Evolutionary conservation across 257 asterid genomes (phyloP), one percentile per base, ranked within the genome.

Genomic region (Eucommia ulmoides): DNA sequence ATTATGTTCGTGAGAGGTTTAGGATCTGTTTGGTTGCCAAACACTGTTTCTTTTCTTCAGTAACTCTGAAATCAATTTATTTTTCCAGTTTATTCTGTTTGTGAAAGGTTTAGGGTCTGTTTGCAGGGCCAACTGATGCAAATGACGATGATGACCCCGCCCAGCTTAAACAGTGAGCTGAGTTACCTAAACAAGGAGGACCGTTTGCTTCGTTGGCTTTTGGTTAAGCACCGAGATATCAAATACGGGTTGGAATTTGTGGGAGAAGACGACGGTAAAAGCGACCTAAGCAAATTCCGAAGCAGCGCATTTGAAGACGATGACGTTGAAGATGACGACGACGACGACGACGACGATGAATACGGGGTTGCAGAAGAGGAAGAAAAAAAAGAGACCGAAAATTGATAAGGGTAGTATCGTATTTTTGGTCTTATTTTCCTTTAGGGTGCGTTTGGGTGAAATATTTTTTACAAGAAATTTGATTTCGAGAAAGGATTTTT

Each of bases 141-240:
- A 69, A 69, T 85, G 92, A 82, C 88, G 5, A 61, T 85, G 94
- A 85, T 85, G 94, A 67, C 96, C 21, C 92, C 96, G 2, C 88
- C 96, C 59, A 75, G 72, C 60, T 77, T 85, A 20, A 77, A 77
- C 71, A 56, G 45, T 1, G 94, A 85, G 73, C 80, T 79, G 64
- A 66, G 46, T 33, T 85, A 85, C 79, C 82, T 85, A 38, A 85
- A 75, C 85, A 79, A 79, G 74, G 94, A 85, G 56, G 96, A 85
- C 56, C 65, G 92, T 15, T 60, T 85, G 55, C 78, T 85, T 14
- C 92, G 92, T 44, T 85, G 94, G 96, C 78, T 82, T 70, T 61
- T 82, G 64, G 63, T 82, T 42, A 82, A 80, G 66, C 81, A 82
- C 63, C 76, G 94, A 51, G 82, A 70, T 24, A 7, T 72, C n/a